Evolutionary conservation across 176 grass and related monocot species (phyloP), one percentile per base, ranked within the genome.

Genomic region (Oryza nivara): DNA sequence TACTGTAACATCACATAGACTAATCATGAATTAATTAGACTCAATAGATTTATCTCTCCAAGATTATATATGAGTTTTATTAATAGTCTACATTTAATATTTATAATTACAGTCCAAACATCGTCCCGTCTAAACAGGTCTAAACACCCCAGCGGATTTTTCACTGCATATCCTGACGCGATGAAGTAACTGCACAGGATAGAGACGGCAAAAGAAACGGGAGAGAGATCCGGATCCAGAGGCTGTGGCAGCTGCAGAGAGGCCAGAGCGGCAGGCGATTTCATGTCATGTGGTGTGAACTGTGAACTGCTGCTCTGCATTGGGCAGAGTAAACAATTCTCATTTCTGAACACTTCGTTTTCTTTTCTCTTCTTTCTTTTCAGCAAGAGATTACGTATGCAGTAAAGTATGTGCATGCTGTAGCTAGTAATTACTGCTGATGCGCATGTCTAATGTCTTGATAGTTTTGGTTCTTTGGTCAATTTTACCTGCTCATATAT

Each of bases 151-250:
- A 45, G 40, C 23, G 40, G 4, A 72, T 45, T 72, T 44, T 41
- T 72, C 70, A 46, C 26, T 28, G 71, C 40, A 4, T 48, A 4
- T 48, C 41, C 23, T 74, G 44, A 30, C 20, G 26, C 11, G 43
- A 80, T 2, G 65, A 80, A 69, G 65, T 51, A 80, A 68, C 78
- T 52, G 65, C 15, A 38, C 28, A n/a, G 14, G 67, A 68, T 49
- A 13, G 45, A 56, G 51, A 56, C 16, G 51, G 51, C 16, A 56
- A 54, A 35, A 75, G 2, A 51, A 19, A 74, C 12, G 26, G n/a
- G 73, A n/a, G 49, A 28, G 51, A 82, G 80, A 73, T 82, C 68
- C 52, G 36, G 51, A 70, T 82, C 35, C 35, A n/a, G 20, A 14
- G 58, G 58, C n/a, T 20, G n/a, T 40, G 10, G 40, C 20, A 32